Conservation (phyloP, 345 rosid species). For the Theobroma cacao region DNA sequence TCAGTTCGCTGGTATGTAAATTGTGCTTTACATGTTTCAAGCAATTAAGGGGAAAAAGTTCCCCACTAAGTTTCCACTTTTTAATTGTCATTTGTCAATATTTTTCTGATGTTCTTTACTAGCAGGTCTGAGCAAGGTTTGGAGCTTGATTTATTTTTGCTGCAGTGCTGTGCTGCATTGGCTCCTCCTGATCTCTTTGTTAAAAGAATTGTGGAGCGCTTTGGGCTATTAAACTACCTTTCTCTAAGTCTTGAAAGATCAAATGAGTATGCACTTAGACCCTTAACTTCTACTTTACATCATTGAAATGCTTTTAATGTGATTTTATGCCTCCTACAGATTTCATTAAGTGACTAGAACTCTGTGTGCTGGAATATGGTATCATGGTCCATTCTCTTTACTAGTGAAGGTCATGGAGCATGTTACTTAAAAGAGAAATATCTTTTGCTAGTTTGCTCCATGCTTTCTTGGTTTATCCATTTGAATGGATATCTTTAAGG, state of each 20-base stretch:
- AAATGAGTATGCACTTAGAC: conserved; percentile 57
- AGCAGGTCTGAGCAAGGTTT: conserved; percentile 92
- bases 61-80: background rate
- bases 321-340: background rate
- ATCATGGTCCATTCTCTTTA: background rate
- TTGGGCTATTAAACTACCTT: conserved; percentile 70
- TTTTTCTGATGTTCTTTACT: conserved; percentile 22
- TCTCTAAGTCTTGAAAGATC: conserved; percentile 48
- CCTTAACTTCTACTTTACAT: background rate
- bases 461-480: background rate
- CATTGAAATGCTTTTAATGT: conserved; percentile 2
- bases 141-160: conserved; percentile 91
- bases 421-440: background rate
- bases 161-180: conserved; percentile 96
- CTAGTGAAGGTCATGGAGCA: background rate
- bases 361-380: background rate
- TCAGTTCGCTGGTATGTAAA: conserved; percentile 72
- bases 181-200: conserved; percentile 88
- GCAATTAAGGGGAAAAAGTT: background rate
- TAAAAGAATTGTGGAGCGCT: conserved; percentile 67
- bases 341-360: background rate
- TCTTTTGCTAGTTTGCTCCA: background rate
- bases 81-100: background rate
- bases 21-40: conserved; percentile 4
- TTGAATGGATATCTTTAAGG: background rate